A percentile compares a stretch with the other conserved stretches of the same genome.
phyloP scores from a whole-genome alignment of 1,139 yeast species.

The Zygosaccharomyces pseudobailii region DNA sequence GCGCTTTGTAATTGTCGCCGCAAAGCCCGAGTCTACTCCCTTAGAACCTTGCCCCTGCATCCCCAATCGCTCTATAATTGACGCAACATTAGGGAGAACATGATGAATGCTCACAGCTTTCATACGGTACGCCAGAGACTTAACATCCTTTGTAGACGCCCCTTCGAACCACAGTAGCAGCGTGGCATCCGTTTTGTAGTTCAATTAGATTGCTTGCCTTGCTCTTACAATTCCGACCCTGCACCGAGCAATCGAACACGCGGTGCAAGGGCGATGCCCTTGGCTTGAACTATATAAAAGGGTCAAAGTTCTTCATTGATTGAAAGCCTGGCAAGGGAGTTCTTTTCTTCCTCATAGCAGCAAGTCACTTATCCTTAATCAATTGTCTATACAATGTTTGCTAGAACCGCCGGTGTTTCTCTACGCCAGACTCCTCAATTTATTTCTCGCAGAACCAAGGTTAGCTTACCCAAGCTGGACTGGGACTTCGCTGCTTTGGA shows the following conservation, averaged over 20 bases:
- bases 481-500: constrained; percentile 87
- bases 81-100: neutral
- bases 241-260: neutral
- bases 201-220: neutral
- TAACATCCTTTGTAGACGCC: too few species aligned
- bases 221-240: constrained; percentile 3
- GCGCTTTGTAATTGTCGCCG: neutral
- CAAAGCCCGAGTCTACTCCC: neutral
- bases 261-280: neutral
- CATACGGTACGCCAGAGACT: too few species aligned
- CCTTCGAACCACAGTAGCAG: too few species aligned
- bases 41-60: neutral
- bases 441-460: constrained; percentile 49
- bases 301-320: neutral
- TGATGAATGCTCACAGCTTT: too few species aligned
- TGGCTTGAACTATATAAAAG: neutral
- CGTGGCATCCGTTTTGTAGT: too few species aligned
- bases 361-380: neutral
- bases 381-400: constrained; percentile 10
- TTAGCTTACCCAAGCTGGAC: constrained; percentile 77
- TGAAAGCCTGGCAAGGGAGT: too few species aligned
- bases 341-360: too few species aligned
- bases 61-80: constrained; percentile 2
- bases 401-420: constrained; percentile 10
- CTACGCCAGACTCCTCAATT: constrained; percentile 8